Percentiles rank a stretch among this genome's conserved stretches.
Evolutionary conservation across 2,329 filamentous ascomycete species (phyloP).

Genomic region (Ampelomyces quisqualis): DNA sequence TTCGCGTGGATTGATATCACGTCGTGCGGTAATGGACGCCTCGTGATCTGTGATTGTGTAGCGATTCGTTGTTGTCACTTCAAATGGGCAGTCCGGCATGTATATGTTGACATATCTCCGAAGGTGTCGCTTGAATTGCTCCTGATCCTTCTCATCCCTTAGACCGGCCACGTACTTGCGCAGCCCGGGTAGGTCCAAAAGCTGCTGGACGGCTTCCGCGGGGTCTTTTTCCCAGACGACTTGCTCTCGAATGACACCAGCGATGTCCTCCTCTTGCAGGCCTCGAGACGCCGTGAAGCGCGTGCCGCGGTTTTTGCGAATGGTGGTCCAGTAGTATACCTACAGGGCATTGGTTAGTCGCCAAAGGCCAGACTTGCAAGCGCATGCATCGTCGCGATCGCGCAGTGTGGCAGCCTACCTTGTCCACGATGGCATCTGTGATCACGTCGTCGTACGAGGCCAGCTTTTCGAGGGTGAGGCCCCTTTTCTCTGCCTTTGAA

Average conservation of each 20-base stretch:
- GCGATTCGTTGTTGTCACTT: slow-evolving; percentile 89
- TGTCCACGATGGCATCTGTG: slow-evolving; percentile 92
- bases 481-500: slow-evolving; percentile 56
- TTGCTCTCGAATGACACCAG: slow-evolving; percentile 60
- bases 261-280: slow-evolving; percentile 65
- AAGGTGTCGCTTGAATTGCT: slow-evolving; percentile 82
- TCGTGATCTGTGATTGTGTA: slow-evolving; percentile 92
- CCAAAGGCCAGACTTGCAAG: slow-evolving; percentile 5
- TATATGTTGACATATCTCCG: slow-evolving; percentile 92
- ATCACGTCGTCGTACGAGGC: slow-evolving; percentile 93
- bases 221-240: slow-evolving; percentile 75
- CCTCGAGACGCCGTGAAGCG: slow-evolving; percentile 84
- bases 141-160: slow-evolving; percentile 74
- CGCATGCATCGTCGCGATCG: slow-evolving; percentile 11
- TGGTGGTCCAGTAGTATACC: slow-evolving; percentile 95
- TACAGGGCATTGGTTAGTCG: slow-evolving; percentile 44
- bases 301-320: slow-evolving; percentile 85
- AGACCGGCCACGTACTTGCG: slow-evolving; percentile 69
- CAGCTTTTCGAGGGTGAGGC: slow-evolving; percentile 84
- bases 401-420: slow-evolving; percentile 60
- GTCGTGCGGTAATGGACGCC: slow-evolving; percentile 80
- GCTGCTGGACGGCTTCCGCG: slow-evolving; percentile 66
- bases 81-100: slow-evolving; percentile 88
- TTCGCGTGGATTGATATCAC: slow-evolving; percentile 76
- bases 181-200: slow-evolving; percentile 73